Conservation (phyloP, 495 filamentous ascomycete species). For the Neurospora sp. region DNA sequence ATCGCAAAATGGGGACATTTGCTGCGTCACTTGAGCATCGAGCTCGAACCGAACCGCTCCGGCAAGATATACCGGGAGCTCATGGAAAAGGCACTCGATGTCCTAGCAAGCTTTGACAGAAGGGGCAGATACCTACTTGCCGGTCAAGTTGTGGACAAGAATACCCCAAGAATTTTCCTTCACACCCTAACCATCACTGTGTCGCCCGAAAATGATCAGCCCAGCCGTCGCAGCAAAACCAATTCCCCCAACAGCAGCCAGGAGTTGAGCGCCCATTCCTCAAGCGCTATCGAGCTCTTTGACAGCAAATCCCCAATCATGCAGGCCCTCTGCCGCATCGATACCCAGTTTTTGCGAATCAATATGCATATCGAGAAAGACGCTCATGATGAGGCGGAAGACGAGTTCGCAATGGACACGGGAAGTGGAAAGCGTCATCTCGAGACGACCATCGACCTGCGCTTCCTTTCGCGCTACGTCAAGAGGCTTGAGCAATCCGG, state of each 20-base stretch:
- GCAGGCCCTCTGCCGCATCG: slow-evolving; percentile 11
- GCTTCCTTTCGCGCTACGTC: slow-evolving; percentile 9
- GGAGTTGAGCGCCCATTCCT: background rate
- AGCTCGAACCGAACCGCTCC: slow-evolving; percentile 24
- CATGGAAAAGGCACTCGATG: slow-evolving; percentile 12
- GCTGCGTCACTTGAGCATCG: slow-evolving; percentile 26
- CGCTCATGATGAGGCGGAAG: background rate
- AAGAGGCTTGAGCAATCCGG: background rate
- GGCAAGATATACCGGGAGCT: slow-evolving; percentile 12
- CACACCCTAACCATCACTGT: slow-evolving; percentile 25
- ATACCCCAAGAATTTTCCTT: slow-evolving; percentile 6
- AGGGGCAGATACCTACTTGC: background rate
- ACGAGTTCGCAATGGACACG: background rate
- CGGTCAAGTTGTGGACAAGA: background rate
- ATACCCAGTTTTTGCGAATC: slow-evolving; percentile 15
- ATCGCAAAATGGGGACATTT: slow-evolving; percentile 26
- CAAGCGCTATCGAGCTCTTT: slow-evolving; percentile 15
- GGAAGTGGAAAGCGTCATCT: slow-evolving; percentile 6
- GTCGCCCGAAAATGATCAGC: background rate
- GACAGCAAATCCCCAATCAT: background rate
- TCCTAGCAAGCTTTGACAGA: background rate
- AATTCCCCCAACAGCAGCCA: background rate
- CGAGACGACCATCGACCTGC: slow-evolving; percentile 20
- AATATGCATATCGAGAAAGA: slow-evolving; percentile 12
- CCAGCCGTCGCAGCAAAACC: background rate